A percentile compares a stretch with the other conserved stretches of the same genome.
phyloP scores from a whole-genome alignment of 345 rosid species.

The Leavenworthia alabamica region DNA sequence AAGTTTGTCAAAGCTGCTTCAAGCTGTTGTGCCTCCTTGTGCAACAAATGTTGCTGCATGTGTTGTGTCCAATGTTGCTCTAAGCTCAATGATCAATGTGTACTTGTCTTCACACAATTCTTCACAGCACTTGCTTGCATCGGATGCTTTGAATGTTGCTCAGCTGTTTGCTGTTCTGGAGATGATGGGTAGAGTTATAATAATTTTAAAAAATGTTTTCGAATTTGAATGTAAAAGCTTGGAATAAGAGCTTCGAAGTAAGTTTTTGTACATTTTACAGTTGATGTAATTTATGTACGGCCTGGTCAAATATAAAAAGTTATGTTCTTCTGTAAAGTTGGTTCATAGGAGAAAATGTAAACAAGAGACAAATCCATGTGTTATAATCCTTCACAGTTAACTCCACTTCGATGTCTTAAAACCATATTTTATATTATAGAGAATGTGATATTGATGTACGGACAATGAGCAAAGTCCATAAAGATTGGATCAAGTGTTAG shows the following conservation, averaged over 20 bases:
- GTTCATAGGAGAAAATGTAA: not conserved
- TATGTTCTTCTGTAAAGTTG: conserved; percentile 1
- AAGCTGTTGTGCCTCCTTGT: conserved; percentile 53
- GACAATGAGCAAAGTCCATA: conserved; percentile 18
- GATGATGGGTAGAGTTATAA: conserved; percentile 31
- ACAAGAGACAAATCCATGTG: too few relatives aligned
- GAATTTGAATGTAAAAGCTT: conserved; percentile 8
- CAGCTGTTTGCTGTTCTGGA: conserved; percentile 57
- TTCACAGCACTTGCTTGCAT: conserved; percentile 62
- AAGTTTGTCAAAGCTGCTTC: conserved; percentile 67
- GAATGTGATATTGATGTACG: too few relatives aligned
- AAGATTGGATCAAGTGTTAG: conserved; percentile 28
- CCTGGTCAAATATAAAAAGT: conserved; percentile 17
- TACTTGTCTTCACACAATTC: conserved; percentile 47
- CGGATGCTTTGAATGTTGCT: conserved; percentile 77
- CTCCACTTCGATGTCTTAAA: too few relatives aligned
- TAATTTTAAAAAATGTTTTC: not conserved
- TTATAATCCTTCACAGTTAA: too few relatives aligned
- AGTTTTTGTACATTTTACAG: conserved; percentile 28
- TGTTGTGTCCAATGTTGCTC: conserved; percentile 74
- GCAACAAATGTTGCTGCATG: conserved; percentile 69
- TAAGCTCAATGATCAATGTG: conserved; percentile 60
- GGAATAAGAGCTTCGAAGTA: conserved; percentile 7
- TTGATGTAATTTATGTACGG: conserved; percentile 12
- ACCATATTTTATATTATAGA: too few relatives aligned